Evolutionary conservation across 2,329 filamentous ascomycete species (phyloP).

Genomic region (Fusarium floridanum): DNA sequence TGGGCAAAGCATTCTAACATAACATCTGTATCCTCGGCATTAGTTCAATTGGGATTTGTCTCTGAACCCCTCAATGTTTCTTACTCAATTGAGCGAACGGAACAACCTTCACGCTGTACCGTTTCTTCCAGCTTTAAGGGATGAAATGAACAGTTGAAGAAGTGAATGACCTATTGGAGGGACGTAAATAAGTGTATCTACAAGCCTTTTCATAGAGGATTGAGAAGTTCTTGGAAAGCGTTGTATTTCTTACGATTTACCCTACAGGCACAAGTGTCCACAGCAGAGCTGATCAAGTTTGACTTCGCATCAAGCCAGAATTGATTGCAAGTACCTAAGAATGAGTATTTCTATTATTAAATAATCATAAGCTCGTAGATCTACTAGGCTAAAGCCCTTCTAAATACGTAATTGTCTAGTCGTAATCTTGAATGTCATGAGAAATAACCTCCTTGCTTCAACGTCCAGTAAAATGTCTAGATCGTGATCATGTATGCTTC

Average conservation of each 20-base stretch:
- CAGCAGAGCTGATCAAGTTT: neutral
- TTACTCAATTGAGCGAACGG: fast-evolving
- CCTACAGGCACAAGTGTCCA: neutral
- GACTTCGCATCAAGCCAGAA: neutral
- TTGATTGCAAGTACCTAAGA: neutral
- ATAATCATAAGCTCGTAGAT: neutral
- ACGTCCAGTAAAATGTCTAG: neutral
- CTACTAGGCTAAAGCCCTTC: neutral
- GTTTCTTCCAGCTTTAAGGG: neutral
- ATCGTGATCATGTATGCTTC: neutral
- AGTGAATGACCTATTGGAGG: neutral
- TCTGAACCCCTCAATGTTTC: neutral
- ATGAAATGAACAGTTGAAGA: neutral
- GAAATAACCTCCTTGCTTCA: neutral
- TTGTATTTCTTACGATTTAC: neutral
- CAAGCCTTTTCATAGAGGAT: no score
- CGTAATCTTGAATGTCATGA: neutral
- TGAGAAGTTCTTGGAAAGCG: neutral
- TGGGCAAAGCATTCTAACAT: neutral
- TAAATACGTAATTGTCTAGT: neutral
- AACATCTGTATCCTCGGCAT: fast-evolving
- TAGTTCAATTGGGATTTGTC: neutral
- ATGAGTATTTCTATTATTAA: neutral
- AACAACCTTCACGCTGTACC: neutral
- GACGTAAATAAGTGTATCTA: neutral